These are phyloP conservation scores for Hericium rajendrae DNA, from an alignment of 768 basidiomycete genomes.

Conservation along the genomic window DNA sequence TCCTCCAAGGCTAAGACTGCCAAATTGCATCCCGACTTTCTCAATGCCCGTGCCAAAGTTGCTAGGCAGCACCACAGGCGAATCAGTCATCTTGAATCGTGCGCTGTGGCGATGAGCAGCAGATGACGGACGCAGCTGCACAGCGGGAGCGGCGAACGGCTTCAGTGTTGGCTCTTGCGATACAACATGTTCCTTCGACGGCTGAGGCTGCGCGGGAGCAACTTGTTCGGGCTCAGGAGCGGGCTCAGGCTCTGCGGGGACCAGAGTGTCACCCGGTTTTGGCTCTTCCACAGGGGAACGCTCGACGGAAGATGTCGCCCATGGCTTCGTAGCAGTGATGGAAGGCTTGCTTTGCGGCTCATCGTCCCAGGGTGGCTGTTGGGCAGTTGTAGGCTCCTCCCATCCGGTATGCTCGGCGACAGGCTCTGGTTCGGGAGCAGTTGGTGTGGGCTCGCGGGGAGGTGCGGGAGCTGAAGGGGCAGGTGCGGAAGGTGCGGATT, in stretches of 20 bases:
- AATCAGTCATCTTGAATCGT: slow-evolving; percentile 73
- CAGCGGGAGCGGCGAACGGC: slow-evolving; percentile 29
- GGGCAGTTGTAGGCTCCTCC: slow-evolving; percentile 68
- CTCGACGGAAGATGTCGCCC: slow-evolving; percentile 14
- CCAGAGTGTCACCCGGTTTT: slow-evolving; percentile 1
- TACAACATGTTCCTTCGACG: slow-evolving; percentile 17
- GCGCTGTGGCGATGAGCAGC: slow-evolving; percentile 46
- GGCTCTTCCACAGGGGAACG: slow-evolving; percentile 9
- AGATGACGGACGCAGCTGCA: slow-evolving; percentile 42
- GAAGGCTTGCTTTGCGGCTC: slow-evolving; percentile 37
- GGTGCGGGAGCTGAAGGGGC: slow-evolving; percentile 15
- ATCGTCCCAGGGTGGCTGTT: slow-evolving; percentile 65
- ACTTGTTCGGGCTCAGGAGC: slow-evolving; percentile 24
- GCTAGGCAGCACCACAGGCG: slow-evolving; percentile 69
- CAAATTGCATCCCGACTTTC: slow-evolving; percentile 86
- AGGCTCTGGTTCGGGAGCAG: slow-evolving; percentile 24
- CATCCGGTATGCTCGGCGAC: slow-evolving; percentile 31
- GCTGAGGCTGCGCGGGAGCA: slow-evolving; percentile 14
- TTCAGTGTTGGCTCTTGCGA: slow-evolving; percentile 19
- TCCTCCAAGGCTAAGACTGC: slow-evolving; percentile 68
- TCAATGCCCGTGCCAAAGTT: slow-evolving; percentile 56
- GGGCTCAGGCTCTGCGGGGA: slow-evolving; percentile 14
- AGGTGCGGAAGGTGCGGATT: slow-evolving; percentile 15
- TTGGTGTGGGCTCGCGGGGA: slow-evolving; percentile 15
- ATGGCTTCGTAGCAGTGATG: slow-evolving; percentile 25